phyloP scores from a whole-genome alignment of 345 rosid species.

The rapeseed (Brassica napus) region Da-Ae NC_063446.1:71629501-71630000 shows the following conservation, averaged over 20 bases:
- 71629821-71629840: not conserved
- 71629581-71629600: slow-evolving; percentile 8
- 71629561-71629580: slow-evolving; percentile 22
- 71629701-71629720: not conserved
- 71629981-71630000: not conserved
- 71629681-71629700: slow-evolving; percentile 5
- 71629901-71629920: not conserved
- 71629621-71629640: slow-evolving; percentile 1
- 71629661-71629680: not conserved
- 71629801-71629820: not conserved
- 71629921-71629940: not conserved
- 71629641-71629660: not conserved
- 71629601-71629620: slow-evolving; percentile 26
- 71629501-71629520: not conserved
- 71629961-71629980: slow-evolving; percentile 23
- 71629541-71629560: not conserved
- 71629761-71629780: not conserved
- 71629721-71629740: not conserved
- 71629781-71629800: not conserved
- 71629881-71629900: not conserved
- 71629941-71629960: slow-evolving; percentile 21
- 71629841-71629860: not conserved
- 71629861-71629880: not conserved
- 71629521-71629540: not conserved
- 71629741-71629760: not conserved